Percentiles rank a stretch among this genome's conserved stretches.
Conservation (phyloP, 2,329 filamentous ascomycete genomes). For the Clathrospora elynae region DNA sequence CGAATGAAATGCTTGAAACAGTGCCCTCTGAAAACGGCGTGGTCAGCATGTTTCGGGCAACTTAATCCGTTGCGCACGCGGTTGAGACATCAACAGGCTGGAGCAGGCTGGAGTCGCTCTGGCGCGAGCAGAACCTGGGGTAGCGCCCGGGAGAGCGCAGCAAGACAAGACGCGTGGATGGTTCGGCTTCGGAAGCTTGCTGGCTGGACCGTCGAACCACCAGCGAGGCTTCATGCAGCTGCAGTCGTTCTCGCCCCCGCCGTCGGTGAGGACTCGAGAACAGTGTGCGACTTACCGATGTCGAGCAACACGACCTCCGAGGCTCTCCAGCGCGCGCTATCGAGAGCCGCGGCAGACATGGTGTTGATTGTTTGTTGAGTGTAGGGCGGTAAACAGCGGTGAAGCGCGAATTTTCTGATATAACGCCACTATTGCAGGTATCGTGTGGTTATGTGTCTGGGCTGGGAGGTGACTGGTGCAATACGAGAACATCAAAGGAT, state of each 20-base stretch:
- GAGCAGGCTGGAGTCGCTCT: constrained; percentile 28
- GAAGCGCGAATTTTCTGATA: constrained; percentile 36
- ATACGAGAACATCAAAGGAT: constrained; percentile 28
- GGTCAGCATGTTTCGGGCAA: constrained; percentile 31
- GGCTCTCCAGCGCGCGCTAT: constrained; percentile 37
- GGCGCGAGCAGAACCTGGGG: constrained; percentile 41
- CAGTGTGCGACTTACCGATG: constrained; percentile 58
- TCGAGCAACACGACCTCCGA: constrained; percentile 61
- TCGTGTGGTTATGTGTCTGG: constrained; percentile 29
- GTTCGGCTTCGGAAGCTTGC: constrained; percentile 21
- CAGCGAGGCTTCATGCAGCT: constrained; percentile 23
- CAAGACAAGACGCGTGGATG: constrained; percentile 19
- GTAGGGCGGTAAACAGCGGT: constrained; percentile 43
- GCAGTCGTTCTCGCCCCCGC: constrained; percentile 20
- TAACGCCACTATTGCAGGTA: constrained; percentile 11
- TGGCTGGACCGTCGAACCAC: constrained; percentile 26
- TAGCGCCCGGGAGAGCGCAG: constrained; percentile 23
- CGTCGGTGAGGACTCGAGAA: constrained; percentile 24
- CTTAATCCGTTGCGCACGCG: constrained; percentile 25
- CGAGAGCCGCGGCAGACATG: constrained; percentile 37
- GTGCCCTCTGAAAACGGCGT: constrained; percentile 68
- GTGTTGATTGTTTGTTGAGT: constrained; percentile 29
- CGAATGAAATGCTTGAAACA: constrained; percentile 81
- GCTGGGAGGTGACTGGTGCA: constrained; percentile 37
- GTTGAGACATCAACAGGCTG: constrained; percentile 18